Conservation (phyloP, 2,329 filamentous ascomycete genomes). For the Phyllosticta citribraziliensis region DNA sequence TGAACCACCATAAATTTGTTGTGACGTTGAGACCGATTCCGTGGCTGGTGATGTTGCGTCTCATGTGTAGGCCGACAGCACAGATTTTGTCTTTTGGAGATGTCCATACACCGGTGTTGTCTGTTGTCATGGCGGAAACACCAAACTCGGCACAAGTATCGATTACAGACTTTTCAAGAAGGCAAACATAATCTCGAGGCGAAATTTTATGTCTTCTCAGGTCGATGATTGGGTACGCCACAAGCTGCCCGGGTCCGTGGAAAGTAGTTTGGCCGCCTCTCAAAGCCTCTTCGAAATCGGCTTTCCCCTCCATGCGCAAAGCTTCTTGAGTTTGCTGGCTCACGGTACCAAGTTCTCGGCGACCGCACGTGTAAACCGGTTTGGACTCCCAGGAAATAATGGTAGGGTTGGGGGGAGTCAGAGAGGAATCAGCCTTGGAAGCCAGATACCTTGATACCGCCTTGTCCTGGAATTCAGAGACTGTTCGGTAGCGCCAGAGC, state of each 20-base stretch:
- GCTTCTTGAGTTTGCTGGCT: constrained; percentile 34
- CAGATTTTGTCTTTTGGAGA: constrained; percentile 59
- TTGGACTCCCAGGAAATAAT: constrained; percentile 74
- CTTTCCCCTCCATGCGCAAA: constrained; percentile 34
- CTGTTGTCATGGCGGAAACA: constrained; percentile 53
- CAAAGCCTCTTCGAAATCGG: constrained; percentile 59
- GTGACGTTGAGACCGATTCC: constrained; percentile 74
- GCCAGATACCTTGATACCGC: constrained; percentile 6
- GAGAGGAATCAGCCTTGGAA: constrained; percentile 10
- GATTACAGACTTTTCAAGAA: constrained; percentile 70
- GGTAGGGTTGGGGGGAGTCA: constrained; percentile 39
- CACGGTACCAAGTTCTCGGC: constrained; percentile 56
- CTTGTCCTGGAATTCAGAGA: constrained; percentile 6
- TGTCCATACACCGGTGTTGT: constrained; percentile 77
- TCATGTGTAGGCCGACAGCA: constrained; percentile 82
- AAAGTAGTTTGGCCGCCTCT: constrained; percentile 89
- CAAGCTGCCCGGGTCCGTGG: constrained; percentile 85
- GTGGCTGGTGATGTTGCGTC: constrained; percentile 72
- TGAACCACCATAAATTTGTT: constrained; percentile 54
- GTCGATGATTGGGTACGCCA: constrained; percentile 88
- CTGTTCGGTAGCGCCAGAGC: background rate
- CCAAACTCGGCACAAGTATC: constrained; percentile 51
- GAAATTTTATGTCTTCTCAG: constrained; percentile 58
- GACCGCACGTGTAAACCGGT: constrained; percentile 83
- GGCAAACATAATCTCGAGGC: constrained; percentile 65